phyloP scores from a whole-genome alignment of 306 rosid species.

The Adenanthera pavonina region DNA sequence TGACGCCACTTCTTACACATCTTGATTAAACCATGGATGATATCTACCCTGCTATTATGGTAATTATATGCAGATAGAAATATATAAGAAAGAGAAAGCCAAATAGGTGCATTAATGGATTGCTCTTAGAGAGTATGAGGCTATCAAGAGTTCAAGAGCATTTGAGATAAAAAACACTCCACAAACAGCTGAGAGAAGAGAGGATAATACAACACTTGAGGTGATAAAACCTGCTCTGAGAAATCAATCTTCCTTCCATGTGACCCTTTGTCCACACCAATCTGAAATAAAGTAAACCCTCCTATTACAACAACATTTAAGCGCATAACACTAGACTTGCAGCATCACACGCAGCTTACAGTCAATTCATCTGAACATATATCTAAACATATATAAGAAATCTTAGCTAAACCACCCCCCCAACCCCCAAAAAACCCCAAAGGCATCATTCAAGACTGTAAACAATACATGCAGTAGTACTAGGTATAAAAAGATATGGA shows the following conservation, averaged over 20 bases:
- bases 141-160: constrained; percentile 20
- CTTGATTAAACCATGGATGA: constrained; percentile 1
- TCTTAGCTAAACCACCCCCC: neutral
- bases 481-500: neutral
- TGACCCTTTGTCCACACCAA: constrained; percentile 93
- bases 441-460: neutral
- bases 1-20: neutral
- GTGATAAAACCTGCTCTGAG: constrained; percentile 64
- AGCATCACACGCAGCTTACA: neutral
- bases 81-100: constrained; percentile 20
- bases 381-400: neutral
- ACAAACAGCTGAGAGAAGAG: neutral
- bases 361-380: constrained; percentile 19
- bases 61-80: neutral
- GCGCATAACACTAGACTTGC: neutral
- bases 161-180: neutral
- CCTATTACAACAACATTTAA: neutral
- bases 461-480: neutral
- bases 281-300: constrained; percentile 45
- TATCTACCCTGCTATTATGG: neutral
- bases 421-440: neutral
- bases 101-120: constrained; percentile 11
- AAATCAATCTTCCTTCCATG: constrained; percentile 69
- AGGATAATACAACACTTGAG: neutral
- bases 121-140: constrained; percentile 6